Evolutionary conservation across 2,329 filamentous ascomycete species (phyloP).

Genomic region (Fusarium udum): DNA sequence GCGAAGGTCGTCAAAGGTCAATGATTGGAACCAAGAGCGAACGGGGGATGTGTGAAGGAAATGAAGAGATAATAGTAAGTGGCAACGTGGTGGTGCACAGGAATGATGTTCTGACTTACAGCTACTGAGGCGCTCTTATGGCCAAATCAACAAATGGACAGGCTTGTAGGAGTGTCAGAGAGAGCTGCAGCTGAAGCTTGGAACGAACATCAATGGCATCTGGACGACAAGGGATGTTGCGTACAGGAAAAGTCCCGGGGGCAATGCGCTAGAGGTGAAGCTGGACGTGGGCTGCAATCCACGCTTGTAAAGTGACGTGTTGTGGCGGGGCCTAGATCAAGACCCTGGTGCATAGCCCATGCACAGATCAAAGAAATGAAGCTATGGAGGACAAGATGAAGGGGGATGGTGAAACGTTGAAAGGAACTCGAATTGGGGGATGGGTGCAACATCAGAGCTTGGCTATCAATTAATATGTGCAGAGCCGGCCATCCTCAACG

Average conservation of each 20-base stretch:
- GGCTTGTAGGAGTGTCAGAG: constrained; percentile 31
- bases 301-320: constrained; percentile 43
- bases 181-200: constrained; percentile 19
- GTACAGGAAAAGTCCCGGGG: constrained; percentile 30
- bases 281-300: constrained; percentile 39
- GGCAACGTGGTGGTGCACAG: constrained; percentile 11
- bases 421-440: neutral
- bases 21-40: neutral
- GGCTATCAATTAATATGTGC: neutral
- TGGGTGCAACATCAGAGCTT: neutral
- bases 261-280: constrained; percentile 36
- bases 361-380: constrained; percentile 23
- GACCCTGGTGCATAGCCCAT: constrained; percentile 27
- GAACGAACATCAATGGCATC: constrained; percentile 19
- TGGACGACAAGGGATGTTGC: constrained; percentile 29
- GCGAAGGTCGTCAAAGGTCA: neutral
- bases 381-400: constrained; percentile 2
- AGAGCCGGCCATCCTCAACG: neutral
- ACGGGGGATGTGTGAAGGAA: neutral
- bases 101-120: constrained; percentile 32
- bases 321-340: constrained; percentile 41
- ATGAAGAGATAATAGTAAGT: constrained; percentile 1
- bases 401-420: neutral
- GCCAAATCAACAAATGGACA: constrained; percentile 7
- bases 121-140: constrained; percentile 25